Evolutionary conservation across 1,284 basidiomycete genomes (phyloP), one percentile per base, ranked within the genome.

Genomic region (Heterobasidion occidentale): DNA sequence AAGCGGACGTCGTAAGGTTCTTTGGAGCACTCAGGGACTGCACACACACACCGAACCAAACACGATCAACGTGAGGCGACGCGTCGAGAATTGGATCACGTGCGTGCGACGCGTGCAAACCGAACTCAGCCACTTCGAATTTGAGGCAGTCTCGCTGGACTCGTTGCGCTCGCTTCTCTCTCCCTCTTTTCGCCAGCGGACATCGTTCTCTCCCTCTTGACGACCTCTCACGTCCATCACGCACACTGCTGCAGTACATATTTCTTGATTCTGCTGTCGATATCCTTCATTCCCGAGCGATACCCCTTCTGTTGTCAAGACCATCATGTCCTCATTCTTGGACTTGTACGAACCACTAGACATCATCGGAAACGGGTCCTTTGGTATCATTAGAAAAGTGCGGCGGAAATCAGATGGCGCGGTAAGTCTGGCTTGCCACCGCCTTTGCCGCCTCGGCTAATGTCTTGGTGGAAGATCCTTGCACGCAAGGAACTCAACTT

Each of bases 401-500:
- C 78, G 85, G 60, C 76, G 95, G 63, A 89, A 91, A 67, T 73
- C 81, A 7, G 96, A 98, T 71, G 92, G 92, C 51, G 67, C 84
- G 69, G 93, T 94, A 63, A 63, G 88, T 81, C 38, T 53, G 12
- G 42, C 20, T 17, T 52, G 50, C 1, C 36, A 56, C 36, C 58
- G 27, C 17, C 14, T 19, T 35, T 27, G 15, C 33, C 38, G 12
- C n/a, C 15, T 27, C 19, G 19, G 36, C 15, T 36, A 20, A 27
- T 34, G 5, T 5, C 12, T 19, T n/a, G 11, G n/a, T 6, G n/a
- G 12, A 42, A 93, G 89, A 75, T 94, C 50, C 89, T 95, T 64
- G 96, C 95, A 1, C 77, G 94, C 46, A 98, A 98, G 68, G 93
- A 98, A 70, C 84, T 99, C 63, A 94, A 97, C 71, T 98, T 97